Base-by-base conservation (phyloP, 2,329 filamentous ascomycete species). In the Ophiocordyceps sinensis region DNA sequence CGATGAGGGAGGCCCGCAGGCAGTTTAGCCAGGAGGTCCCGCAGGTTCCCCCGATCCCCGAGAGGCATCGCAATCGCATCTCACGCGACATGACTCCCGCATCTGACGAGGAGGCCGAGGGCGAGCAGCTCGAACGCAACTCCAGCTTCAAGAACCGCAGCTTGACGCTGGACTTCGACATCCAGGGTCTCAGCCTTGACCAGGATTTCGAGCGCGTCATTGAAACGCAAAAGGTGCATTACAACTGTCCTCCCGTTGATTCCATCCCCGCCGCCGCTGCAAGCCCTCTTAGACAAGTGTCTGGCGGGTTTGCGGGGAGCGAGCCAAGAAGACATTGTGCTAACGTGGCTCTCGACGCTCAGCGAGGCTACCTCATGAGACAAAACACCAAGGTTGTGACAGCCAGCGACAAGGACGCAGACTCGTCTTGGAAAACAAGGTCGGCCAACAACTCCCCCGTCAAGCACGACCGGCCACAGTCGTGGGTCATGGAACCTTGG, bases 301-400 rank as follows among this genome's bases (percentile, higher is more conserved):
- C 67, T 60, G 49, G 52, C 36, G 37, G 44, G 38, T 19, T 29
- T 37, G 42, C 17, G 10, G 45, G 47, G 31, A 39, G 28, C 41
- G 17, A 42, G 7, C 40, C 28, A n/a, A n/a, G n/a, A 28, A 42
- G 48, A 45, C 45, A 45, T 47, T 62, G 71, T 77, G 71, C 81
- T 85, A 79, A 86, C 72, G 56, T 67, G 54, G 71, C 61, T 55
- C 54, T 65, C 52, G 68, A 62, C 51, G 71, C 71, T 77, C 83
- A 95, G 88, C 88, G 93, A 68, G 91, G 91, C 43, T 98, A 98
- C 57, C 72, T 96, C 37, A 98, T 96, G 89, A 80, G 91, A 54
- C 89, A 98, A 54, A 98, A 96, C 63, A 96, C 89, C 4, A 96
- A 96, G 62, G 75, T 98, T 41, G 86, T 98, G 39, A 79, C 94